phyloP scores from a whole-genome alignment of 768 basidiomycete species.

The Rhizopogon rudus region DNA sequence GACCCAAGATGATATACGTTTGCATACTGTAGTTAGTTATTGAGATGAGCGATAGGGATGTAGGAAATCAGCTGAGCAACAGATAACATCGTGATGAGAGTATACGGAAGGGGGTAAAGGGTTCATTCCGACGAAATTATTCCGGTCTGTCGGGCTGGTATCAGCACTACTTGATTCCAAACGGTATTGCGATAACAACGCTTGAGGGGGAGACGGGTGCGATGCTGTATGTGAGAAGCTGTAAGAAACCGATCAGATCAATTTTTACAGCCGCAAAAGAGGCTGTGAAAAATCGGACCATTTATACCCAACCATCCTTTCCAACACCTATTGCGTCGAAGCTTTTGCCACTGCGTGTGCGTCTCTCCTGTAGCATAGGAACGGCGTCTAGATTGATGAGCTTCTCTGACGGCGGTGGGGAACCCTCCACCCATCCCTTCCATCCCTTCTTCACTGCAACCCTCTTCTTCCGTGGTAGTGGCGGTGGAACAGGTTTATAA shows the following conservation, averaged over 20 bases:
- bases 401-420: constrained; percentile 73
- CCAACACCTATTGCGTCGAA: constrained; percentile 81
- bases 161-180: background rate
- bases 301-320: constrained; percentile 71
- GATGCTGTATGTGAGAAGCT: background rate
- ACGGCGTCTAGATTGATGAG: constrained; percentile 78
- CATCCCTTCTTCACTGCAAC: constrained; percentile 73
- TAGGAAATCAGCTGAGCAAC: background rate
- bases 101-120: background rate
- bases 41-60: constrained; percentile 2
- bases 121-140: background rate
- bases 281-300: constrained; percentile 33
- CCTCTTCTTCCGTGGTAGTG: constrained; percentile 53
- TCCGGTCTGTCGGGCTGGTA: background rate
- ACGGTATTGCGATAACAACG: background rate
- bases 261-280: constrained; percentile 1
- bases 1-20: constrained; percentile 1
- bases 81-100: background rate
- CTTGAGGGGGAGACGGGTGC: background rate
- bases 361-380: constrained; percentile 64
- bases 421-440: constrained; percentile 91
- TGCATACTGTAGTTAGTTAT: constrained; percentile 1
- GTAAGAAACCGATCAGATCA: background rate
- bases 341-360: constrained; percentile 80
- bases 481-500: constrained; percentile 7